phyloP scores from a whole-genome alignment of 129 eudicot species.

The Flaveria robusta region DNA sequence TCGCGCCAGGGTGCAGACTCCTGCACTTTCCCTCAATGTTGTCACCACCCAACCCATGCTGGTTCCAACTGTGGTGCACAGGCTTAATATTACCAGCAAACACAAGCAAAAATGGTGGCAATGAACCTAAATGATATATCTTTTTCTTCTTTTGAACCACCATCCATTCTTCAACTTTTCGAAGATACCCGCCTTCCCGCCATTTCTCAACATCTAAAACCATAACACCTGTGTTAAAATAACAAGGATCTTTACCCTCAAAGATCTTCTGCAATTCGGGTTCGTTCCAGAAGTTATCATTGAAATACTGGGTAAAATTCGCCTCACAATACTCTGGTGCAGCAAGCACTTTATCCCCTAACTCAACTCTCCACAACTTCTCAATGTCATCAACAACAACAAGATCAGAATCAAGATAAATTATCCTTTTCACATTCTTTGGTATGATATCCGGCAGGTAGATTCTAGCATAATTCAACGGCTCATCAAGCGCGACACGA shows the following conservation, averaged over 20 bases:
- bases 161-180: conserved; percentile 56
- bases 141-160: conserved; percentile 51
- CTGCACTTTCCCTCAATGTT: conserved; percentile 60
- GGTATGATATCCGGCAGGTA: conserved; percentile 51
- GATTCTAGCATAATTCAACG: conserved; percentile 48
- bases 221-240: conserved; percentile 58
- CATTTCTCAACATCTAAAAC: conserved; percentile 55
- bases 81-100: conserved; percentile 52
- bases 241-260: conserved; percentile 41
- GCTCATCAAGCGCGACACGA: conserved; percentile 53
- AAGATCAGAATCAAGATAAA: conserved; percentile 54
- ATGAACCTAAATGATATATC: conserved; percentile 57
- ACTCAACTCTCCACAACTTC: conserved; percentile 51
- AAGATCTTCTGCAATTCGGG: conserved; percentile 41
- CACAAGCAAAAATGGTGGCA: conserved; percentile 60
- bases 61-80: conserved; percentile 54
- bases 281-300: conserved; percentile 50
- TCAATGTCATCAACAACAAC: conserved; percentile 54
- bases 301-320: conserved; percentile 50
- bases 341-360: conserved; percentile 45
- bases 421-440: conserved; percentile 38
- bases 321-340: conserved; percentile 63
- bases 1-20: conserved; percentile 60
- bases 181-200: conserved; percentile 48
- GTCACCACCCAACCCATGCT: conserved; percentile 62